Evolutionary conservation across 2,329 filamentous ascomycete genomes (phyloP).

Genomic region (Paecilomyces formosus): DNA sequence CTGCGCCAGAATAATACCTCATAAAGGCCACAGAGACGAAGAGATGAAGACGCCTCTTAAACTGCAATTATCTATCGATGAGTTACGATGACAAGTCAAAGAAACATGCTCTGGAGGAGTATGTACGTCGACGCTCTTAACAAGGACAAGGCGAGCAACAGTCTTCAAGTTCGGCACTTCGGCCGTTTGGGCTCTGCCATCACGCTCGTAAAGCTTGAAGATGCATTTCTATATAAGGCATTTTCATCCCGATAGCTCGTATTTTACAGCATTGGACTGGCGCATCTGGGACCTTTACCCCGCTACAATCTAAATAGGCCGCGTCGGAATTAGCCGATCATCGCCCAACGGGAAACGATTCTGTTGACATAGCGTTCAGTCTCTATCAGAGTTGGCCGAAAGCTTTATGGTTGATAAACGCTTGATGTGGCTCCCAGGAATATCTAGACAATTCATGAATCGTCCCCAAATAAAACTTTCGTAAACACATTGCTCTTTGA

Average conservation of each 20-base stretch:
- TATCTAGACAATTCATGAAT: no score
- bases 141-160: no score
- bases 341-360: not conserved
- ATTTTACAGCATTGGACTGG: not conserved
- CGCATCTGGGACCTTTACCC: not conserved
- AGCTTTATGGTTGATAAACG: not conserved
- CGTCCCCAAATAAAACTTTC: not conserved
- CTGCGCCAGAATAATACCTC: not conserved
- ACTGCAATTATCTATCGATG: not conserved
- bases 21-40: not conserved
- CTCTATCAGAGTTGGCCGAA: not conserved
- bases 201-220: not conserved
- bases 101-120: not conserved
- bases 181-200: not conserved
- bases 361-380: not conserved
- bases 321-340: not conserved
- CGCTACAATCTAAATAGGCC: not conserved
- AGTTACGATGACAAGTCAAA: not conserved
- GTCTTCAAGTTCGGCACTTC: no score
- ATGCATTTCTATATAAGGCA: not conserved
- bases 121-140: no score
- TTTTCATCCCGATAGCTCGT: not conserved
- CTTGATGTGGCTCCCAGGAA: not conserved
- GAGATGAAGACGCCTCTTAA: not conserved
- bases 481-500: not conserved